Base-by-base conservation (phyloP, 2,329 filamentous ascomycete species). In the Cytospora paraplurivora region DNA sequence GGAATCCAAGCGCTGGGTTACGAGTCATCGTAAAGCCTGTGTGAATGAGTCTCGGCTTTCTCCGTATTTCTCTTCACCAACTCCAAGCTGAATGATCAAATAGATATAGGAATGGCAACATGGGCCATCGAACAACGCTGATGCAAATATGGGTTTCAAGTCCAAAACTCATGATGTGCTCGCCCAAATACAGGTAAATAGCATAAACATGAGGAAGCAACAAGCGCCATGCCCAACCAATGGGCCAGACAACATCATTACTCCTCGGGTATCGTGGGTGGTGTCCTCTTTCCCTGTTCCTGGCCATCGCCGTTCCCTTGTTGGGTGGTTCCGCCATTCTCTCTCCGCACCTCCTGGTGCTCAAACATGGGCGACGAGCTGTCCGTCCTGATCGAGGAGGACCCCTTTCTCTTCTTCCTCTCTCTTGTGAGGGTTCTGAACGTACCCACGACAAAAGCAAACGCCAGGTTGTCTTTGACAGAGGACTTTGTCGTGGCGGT, bases 191-290 rank as follows among this genome's bases (percentile, higher is more conserved):
- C 15, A 17, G n/a, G 17, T 6, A 19, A 51, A 17, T 13, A 55
- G 13, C 7, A 49, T 27, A 53, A 56, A 6, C 7, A 41, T 61
- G 58, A 61, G 58, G 27, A 47, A 61, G 58, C 58, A 61, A 55
- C 5, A 55, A 27, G 10, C 15, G 50, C 51, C 19, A 27, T 61
- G 58, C 51, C 51, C 4, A 15, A 19, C 33, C 8, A 37, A 37
- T 19, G 34, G 33, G 41, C 53, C 51, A 19, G 6, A 41, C 41
- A 44, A 51, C 33, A 17, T 53, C 41, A 44, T 21, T 12, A 56
- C 56, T 63, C 41, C 56, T 63, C 62, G 62, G 62, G 62, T 63
- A 63, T 63, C 62, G 56, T 63, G 35, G 19, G 8, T 54, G 62
- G 37, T 54, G 62, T 60, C 41, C 50, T 53, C 37, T 33, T 41